Evolutionary conservation across 768 basidiomycete genomes (phyloP).

Genomic region (Russula dissimulans): DNA sequence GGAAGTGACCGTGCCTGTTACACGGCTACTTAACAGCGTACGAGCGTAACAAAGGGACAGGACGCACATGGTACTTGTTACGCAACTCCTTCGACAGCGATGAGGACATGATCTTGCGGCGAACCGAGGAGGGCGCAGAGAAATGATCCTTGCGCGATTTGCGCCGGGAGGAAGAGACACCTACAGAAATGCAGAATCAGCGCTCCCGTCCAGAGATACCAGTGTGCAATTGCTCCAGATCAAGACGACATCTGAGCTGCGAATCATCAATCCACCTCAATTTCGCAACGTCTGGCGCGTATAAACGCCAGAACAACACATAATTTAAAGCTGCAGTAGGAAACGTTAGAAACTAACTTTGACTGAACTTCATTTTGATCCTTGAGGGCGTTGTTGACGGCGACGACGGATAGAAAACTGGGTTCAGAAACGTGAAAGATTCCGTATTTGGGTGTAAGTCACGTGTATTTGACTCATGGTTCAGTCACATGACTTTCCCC

Average conservation of each 20-base stretch:
- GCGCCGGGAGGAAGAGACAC: constrained; percentile 88
- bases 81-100: constrained; percentile 93
- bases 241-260: constrained; percentile 2
- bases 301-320: constrained; percentile 18
- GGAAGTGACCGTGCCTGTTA: constrained; percentile 80
- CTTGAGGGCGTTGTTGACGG: constrained; percentile 42
- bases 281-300: constrained; percentile 24
- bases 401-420: constrained; percentile 30
- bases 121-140: constrained; percentile 85
- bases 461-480: not conserved
- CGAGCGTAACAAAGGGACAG: not conserved
- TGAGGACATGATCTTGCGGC: constrained; percentile 97
- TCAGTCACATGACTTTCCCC: constrained; percentile 17
- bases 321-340: constrained; percentile 18
- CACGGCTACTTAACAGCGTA: constrained; percentile 3
- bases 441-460: constrained; percentile 16
- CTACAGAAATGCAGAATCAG: constrained; percentile 33
- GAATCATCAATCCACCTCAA: constrained; percentile 48
- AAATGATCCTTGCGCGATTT: constrained; percentile 99
- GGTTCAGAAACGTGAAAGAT: constrained; percentile 7
- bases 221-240: not conserved
- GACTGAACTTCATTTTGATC: constrained; percentile 76
- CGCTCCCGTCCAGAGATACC: constrained; percentile 26
- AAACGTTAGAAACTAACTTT: constrained; percentile 49
- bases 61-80: constrained; percentile 71